Evolutionary conservation across 2,329 filamentous ascomycete genomes (phyloP).

Genomic region (Ceratocystis papillata): DNA sequence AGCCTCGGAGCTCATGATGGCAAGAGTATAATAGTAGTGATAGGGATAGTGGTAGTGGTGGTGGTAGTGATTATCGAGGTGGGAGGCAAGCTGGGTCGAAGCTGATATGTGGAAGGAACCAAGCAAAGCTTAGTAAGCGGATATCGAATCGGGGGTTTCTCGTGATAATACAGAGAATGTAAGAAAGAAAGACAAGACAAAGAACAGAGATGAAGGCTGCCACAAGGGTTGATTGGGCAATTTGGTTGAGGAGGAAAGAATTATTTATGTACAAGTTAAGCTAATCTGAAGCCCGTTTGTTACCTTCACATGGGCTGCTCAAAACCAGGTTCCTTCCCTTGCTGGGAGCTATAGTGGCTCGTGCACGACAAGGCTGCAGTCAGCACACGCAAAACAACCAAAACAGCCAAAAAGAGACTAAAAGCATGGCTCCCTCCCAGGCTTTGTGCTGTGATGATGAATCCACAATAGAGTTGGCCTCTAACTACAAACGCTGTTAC

Average conservation of each 20-base stretch:
- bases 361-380: slow-evolving; percentile 24
- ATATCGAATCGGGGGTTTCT: not conserved
- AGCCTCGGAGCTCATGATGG: slow-evolving; percentile 64
- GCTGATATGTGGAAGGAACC: not conserved
- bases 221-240: not conserved
- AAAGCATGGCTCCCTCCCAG: not conserved
- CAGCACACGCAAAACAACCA: slow-evolving; percentile 21
- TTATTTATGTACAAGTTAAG: not conserved
- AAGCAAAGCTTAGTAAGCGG: slow-evolving; percentile 2
- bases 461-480: not conserved
- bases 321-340: slow-evolving; percentile 15
- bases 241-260: not conserved
- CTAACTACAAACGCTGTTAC: not conserved
- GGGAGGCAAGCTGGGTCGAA: not conserved
- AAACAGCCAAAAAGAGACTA: too few relatives aligned
- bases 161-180: not conserved
- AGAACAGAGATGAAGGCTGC: not conserved
- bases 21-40: not conserved
- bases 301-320: not conserved
- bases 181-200: not conserved
- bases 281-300: not conserved
- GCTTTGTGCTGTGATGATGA: not conserved
- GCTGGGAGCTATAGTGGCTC: slow-evolving; percentile 19
- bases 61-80: slow-evolving; percentile 4
- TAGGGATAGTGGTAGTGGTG: not conserved